Evolutionary conservation across 768 basidiomycete species (phyloP), one percentile per base, ranked within the genome.

Genomic region (Boletus patriciae): DNA sequence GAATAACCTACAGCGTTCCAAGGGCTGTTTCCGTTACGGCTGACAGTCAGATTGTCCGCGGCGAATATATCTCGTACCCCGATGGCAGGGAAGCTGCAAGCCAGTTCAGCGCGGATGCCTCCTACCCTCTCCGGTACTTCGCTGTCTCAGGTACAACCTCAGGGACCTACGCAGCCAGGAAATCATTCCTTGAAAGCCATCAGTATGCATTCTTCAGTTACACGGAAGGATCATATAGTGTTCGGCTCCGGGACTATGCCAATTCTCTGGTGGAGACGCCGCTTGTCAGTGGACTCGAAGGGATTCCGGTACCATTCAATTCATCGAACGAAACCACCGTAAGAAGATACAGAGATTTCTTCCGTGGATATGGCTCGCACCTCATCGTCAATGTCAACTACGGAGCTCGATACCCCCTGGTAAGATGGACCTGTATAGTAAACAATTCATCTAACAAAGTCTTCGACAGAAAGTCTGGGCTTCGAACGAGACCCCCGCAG

Each of bases 201-300:
- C 55, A 57, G 38, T 57, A 46, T 33, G 43, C 55, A 6, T 57
- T 57, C 37, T 57, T 57, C 31, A 57, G 44, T 18, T 57, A 41
- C 44, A 11, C 43, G 5, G 37, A 52, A 23, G 50, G 50, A 19
- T 40, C 37, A 2, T 57, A 52, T 11, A 34, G 3, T 5, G 55
- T 31, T 11, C 55, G 50, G 13, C 50, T 46, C n/a, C 50, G 31
- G 29, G 55, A 57, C 46, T 46, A 33, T 19, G 31, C 29, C 5
- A 7, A 33, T 5, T 31, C 29, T 19, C 46, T 46, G 8, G 31
- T 46, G 13, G 19, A 33, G 31, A 7, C 1, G 15, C 31, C 29
- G 6, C 46, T 46, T 19, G 2, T 33, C 12, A 15, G 0, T 33
- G 46, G 46, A 19, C 46, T 46, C 8, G 7, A 33, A 8, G 46